These are phyloP conservation scores for Fusarium dimerum DNA, from an alignment of 2,329 filamentous ascomycete species.

Conservation along the genomic window DNA sequence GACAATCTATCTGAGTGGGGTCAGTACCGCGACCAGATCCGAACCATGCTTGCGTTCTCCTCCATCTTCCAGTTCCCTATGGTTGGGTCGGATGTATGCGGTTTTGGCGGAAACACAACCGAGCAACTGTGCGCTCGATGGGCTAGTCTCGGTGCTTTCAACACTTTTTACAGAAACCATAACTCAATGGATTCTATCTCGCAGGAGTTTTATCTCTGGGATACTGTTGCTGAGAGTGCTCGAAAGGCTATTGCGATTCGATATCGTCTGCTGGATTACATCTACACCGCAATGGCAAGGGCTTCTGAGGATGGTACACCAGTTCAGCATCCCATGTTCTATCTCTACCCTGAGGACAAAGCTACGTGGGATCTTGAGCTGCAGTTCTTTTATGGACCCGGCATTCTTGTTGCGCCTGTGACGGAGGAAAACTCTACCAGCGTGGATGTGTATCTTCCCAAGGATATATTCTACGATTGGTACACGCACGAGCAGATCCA, in stretches of 20 bases:
- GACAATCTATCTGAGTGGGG: constrained; percentile 72
- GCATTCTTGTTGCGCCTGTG: constrained; percentile 51
- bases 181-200: constrained; percentile 45
- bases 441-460: constrained; percentile 51
- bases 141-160: constrained; percentile 70
- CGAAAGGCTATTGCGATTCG: constrained; percentile 69
- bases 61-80: constrained; percentile 69
- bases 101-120: constrained; percentile 66
- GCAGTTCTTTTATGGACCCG: constrained; percentile 53
- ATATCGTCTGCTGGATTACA: constrained; percentile 80
- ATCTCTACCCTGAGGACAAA: constrained; percentile 60
- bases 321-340: constrained; percentile 70
- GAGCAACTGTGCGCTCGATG: constrained; percentile 68
- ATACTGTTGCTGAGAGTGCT: constrained; percentile 62
- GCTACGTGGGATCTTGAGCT: constrained; percentile 47
- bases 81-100: constrained; percentile 75
- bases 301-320: constrained; percentile 60
- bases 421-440: constrained; percentile 44
- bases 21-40: constrained; percentile 76
- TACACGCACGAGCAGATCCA: constrained; percentile 48
- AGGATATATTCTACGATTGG: constrained; percentile 53
- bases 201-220: constrained; percentile 73
- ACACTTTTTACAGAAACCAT: constrained; percentile 72
- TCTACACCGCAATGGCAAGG: constrained; percentile 70
- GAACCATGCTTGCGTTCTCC: constrained; percentile 73